phyloP scores from a whole-genome alignment of 495 filamentous ascomycete genomes.

The Penicillium ochrochloron region DNA sequence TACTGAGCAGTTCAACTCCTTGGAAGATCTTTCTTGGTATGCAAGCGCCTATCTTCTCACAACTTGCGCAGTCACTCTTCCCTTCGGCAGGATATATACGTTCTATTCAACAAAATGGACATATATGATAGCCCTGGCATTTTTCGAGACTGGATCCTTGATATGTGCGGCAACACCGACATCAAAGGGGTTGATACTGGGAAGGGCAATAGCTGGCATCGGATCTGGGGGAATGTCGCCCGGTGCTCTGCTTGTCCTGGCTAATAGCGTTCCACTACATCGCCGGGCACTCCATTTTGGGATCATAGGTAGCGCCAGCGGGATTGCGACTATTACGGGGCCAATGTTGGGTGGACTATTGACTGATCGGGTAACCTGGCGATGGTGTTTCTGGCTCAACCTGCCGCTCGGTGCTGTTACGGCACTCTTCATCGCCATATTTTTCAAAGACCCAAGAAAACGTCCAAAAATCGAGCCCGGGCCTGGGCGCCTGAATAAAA shows the following conservation, averaged over 20 bases:
- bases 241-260: conserved; percentile 78
- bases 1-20: conserved; percentile 75
- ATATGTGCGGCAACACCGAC: conserved; percentile 79
- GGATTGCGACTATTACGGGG: conserved; percentile 76
- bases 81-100: conserved; percentile 79
- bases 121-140: conserved; percentile 68
- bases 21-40: conserved; percentile 83
- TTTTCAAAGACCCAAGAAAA: conserved; percentile 59
- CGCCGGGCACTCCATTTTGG: conserved; percentile 76
- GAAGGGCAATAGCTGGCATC: conserved; percentile 81
- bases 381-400: conserved; percentile 70
- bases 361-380: conserved; percentile 62
- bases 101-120: conserved; percentile 78
- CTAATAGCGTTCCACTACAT: conserved; percentile 72
- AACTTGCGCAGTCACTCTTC: conserved; percentile 69
- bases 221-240: conserved; percentile 83
- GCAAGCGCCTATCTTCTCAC: conserved; percentile 73
- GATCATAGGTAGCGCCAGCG: conserved; percentile 78
- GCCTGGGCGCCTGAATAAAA: conserved; percentile 46
- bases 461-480: conserved; percentile 44
- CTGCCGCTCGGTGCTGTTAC: conserved; percentile 71
- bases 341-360: conserved; percentile 66
- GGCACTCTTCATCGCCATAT: conserved; percentile 59
- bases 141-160: conserved; percentile 84
- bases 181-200: conserved; percentile 77